These are phyloP conservation scores for Coemansia sp. DNA, from an alignment of 371 early-diverging fungal species.

Conservation along the genomic window DNA sequence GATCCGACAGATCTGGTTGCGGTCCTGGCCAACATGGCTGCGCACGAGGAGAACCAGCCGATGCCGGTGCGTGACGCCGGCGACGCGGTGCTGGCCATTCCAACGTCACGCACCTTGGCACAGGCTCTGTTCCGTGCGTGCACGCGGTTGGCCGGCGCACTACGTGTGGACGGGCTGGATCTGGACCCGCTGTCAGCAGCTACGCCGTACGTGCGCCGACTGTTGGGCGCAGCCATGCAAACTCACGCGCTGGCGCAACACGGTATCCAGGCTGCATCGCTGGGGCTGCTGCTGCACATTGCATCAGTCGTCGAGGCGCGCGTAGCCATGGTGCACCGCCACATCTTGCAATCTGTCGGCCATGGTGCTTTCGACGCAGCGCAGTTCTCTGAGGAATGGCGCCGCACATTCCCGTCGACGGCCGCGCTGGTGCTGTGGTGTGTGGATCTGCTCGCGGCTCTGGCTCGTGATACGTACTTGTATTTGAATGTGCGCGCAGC, in stretches of 20 bases:
- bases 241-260: constrained; percentile 47
- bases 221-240: constrained; percentile 48
- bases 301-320: constrained; percentile 45
- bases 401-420: constrained; percentile 29
- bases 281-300: constrained; percentile 41
- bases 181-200: constrained; percentile 44
- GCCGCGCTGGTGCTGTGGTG: constrained; percentile 49
- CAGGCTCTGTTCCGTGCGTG: constrained; percentile 41
- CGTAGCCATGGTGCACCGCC: constrained; percentile 34
- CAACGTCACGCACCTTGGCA: constrained; percentile 39
- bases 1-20: constrained; percentile 48
- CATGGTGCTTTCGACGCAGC: constrained; percentile 9
- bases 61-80: not conserved
- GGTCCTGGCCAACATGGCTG: constrained; percentile 41
- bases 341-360: constrained; percentile 21
- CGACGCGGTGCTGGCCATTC: constrained; percentile 10
- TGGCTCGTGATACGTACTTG: constrained; percentile 46
- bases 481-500: constrained; percentile 41
- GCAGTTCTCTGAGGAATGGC: constrained; percentile 37
- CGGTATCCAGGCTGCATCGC: constrained; percentile 43
- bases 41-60: constrained; percentile 33
- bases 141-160: constrained; percentile 34
- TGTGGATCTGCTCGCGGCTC: constrained; percentile 41
- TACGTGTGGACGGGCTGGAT: constrained; percentile 23
- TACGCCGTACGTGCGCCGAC: constrained; percentile 38